phyloP scores from a whole-genome alignment of 352 stramenopile genomes.

The Pythium myriotylum region DNA sequence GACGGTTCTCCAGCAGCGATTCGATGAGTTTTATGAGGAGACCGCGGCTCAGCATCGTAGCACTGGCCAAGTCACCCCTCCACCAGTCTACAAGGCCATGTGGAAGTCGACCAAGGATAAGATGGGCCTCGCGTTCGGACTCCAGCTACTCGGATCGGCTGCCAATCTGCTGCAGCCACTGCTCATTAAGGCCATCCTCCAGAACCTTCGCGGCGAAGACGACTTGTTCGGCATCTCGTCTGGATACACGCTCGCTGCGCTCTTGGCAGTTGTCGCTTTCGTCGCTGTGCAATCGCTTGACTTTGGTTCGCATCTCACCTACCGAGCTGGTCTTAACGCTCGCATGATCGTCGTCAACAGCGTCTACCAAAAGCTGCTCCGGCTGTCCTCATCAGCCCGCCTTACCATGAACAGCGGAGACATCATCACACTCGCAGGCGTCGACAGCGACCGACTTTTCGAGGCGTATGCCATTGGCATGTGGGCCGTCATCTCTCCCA shows the following conservation, averaged over 20 bases:
- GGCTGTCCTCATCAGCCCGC: conserved; percentile 42
- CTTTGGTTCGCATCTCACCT: conserved; percentile 48
- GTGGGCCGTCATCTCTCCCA: conserved; percentile 34
- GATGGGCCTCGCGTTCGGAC: conserved; percentile 32
- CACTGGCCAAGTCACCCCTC: neutral
- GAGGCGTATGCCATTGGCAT: conserved; percentile 48
- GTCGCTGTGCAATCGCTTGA: conserved; percentile 38
- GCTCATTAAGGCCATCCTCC: conserved; percentile 37
- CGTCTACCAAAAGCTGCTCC: conserved; percentile 56
- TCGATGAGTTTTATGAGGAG: conserved; percentile 16
- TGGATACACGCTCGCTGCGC: conserved; percentile 25
- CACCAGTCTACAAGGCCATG: conserved; percentile 22
- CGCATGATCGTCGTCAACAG: too few relatives aligned
- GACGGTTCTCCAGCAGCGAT: conserved; percentile 26
- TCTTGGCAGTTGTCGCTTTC: conserved; percentile 22
- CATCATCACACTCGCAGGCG: conserved; percentile 57
- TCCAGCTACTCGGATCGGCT: conserved; percentile 30
- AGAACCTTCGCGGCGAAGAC: conserved; percentile 20
- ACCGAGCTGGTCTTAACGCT: conserved; percentile 43
- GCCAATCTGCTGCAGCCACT: conserved; percentile 35
- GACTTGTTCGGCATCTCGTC: conserved; percentile 32
- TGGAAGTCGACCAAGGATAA: conserved; percentile 34
- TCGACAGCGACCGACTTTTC: conserved; percentile 58
- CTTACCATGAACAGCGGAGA: conserved; percentile 51
- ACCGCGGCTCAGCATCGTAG: neutral